Conservation (phyloP, 176 grass and related monocot species). For the Carex kokanica region DNA sequence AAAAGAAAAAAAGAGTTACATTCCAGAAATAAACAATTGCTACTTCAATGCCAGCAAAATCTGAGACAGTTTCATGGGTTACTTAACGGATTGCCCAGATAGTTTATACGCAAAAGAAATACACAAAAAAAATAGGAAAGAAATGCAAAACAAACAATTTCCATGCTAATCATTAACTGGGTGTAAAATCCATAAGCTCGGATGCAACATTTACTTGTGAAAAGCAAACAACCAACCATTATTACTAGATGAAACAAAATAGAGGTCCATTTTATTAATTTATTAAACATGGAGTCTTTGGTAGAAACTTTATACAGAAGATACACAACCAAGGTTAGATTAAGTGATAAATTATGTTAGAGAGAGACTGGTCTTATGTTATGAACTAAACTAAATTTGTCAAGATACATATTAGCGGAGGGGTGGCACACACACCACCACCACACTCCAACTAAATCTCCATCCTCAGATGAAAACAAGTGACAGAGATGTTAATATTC, state of each 20-base stretch:
- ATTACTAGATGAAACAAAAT: not conserved
- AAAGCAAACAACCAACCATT: not conserved
- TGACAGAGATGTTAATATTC: slow-evolving; percentile 10
- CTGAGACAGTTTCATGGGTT: not conserved
- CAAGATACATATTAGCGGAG: slow-evolving; percentile 9
- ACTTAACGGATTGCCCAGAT: not conserved
- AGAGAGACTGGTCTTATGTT: not conserved
- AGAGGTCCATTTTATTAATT: not conserved
- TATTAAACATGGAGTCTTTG: not conserved
- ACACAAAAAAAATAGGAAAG: not conserved
- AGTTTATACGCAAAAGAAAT: not conserved
- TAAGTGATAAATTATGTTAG: slow-evolving; percentile 2
- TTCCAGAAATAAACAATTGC: not conserved
- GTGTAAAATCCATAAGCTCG: not conserved
- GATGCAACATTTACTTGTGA: not conserved
- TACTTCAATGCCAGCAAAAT: not conserved
- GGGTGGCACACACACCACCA: slow-evolving; percentile 25
- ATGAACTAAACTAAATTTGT: slow-evolving; percentile 21
- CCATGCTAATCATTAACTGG: not conserved
- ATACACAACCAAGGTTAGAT: slow-evolving; percentile 26
- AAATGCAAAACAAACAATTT: slow-evolving; percentile 8
- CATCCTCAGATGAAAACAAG: slow-evolving; percentile 22
- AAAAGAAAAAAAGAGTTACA: not conserved
- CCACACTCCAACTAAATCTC: slow-evolving; percentile 13
- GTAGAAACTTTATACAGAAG: slow-evolving; percentile 9